Evolutionary conservation across 1,284 basidiomycete species (phyloP).

Genomic region (Puccinia triticina): DNA sequence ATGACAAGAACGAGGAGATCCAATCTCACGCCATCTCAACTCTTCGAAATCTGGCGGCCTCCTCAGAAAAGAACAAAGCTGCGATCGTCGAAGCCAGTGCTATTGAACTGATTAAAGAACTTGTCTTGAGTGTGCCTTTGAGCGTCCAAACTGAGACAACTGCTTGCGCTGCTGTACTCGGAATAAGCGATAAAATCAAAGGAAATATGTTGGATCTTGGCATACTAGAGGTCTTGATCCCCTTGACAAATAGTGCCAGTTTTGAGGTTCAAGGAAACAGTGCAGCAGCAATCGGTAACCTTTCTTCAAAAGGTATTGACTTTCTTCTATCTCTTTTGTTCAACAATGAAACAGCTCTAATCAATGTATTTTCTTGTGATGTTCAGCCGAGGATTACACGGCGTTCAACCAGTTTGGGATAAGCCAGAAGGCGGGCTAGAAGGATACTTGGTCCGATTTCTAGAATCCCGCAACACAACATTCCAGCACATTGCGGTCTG

Average conservation of each 20-base stretch:
- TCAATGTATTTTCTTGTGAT: not conserved
- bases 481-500: too few relatives aligned
- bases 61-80: constrained; percentile 96
- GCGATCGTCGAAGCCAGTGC: constrained; percentile 98
- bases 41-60: constrained; percentile 91
- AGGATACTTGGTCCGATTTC: too few relatives aligned
- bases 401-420: constrained; percentile 99
- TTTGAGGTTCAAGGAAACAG: too few relatives aligned
- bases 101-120: constrained; percentile 95
- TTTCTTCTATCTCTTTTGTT: not conserved
- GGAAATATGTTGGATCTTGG: constrained; percentile 96
- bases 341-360: not conserved
- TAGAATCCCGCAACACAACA: too few relatives aligned
- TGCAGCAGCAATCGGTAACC: too few relatives aligned
- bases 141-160: constrained; percentile 99
- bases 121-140: constrained; percentile 93
- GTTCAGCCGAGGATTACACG: constrained; percentile 87
- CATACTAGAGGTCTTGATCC: constrained; percentile 95
- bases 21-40: constrained; percentile 99
- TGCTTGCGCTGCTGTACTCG: constrained; percentile 92
- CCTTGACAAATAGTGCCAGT: too few relatives aligned
- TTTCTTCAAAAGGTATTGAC: too few relatives aligned
- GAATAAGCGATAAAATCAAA: constrained; percentile 90
- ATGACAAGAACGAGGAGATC: constrained; percentile 98
- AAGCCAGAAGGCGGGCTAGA: too few relatives aligned